These are phyloP conservation scores for Diaporthe destruens DNA, from an alignment of 2,329 filamentous ascomycete genomes.

Conservation along the genomic window DNA sequence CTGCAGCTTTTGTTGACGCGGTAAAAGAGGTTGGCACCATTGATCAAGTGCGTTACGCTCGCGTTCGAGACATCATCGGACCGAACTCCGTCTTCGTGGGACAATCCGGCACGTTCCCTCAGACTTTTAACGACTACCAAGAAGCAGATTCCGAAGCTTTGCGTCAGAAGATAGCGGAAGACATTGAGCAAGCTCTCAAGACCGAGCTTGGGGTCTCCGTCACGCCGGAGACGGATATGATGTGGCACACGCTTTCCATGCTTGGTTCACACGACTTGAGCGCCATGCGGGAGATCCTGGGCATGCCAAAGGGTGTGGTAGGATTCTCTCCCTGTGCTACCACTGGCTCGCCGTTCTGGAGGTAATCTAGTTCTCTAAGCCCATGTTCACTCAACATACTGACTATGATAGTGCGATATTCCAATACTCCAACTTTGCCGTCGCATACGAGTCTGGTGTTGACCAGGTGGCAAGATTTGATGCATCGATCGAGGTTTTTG, in stretches of 20 bases:
- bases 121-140: not conserved
- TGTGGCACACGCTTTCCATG: slow-evolving; percentile 27
- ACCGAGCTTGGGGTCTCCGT: slow-evolving; percentile 2
- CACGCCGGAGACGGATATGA: not conserved
- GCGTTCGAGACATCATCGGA: slow-evolving; percentile 9
- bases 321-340: slow-evolving; percentile 20
- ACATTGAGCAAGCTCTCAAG: slow-evolving; percentile 2
- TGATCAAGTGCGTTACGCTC: slow-evolving; percentile 7
- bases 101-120: slow-evolving; percentile 13
- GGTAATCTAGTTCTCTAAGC: not conserved
- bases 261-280: slow-evolving; percentile 22
- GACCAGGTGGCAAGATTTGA: slow-evolving; percentile 19
- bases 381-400: not conserved
- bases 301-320: slow-evolving; percentile 16
- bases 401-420: slow-evolving; percentile 17
- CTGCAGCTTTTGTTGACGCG: slow-evolving; percentile 64
- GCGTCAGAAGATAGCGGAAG: not conserved
- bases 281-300: slow-evolving; percentile 17
- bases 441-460: slow-evolving; percentile 29
- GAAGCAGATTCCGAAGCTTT: slow-evolving; percentile 9
- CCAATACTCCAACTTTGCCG: slow-evolving; percentile 23
- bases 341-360: slow-evolving; percentile 15
- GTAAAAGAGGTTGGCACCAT: slow-evolving; percentile 58
- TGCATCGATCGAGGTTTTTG: slow-evolving; percentile 16
- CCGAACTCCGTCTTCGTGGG: slow-evolving; percentile 13